Evolutionary conservation across 192 early-diverging fungal genomes (phyloP).

Genomic region (Allomyces arbusculus): DNA sequence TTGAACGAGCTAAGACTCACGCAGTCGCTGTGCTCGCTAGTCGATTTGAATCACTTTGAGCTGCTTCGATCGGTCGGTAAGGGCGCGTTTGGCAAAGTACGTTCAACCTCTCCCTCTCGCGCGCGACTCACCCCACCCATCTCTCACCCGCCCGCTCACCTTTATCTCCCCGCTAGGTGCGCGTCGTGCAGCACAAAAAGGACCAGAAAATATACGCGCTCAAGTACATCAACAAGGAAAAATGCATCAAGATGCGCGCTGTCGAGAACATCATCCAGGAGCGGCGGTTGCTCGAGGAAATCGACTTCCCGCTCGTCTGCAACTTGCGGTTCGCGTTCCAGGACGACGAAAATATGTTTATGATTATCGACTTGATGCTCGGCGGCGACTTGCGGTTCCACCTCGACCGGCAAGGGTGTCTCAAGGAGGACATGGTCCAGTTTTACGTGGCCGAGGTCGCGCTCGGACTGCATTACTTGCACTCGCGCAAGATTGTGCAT

Average conservation of each 20-base stretch:
- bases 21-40: slow-evolving; percentile 13
- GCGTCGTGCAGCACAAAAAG: slow-evolving; percentile 54
- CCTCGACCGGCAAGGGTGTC: slow-evolving; percentile 39
- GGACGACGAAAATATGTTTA: slow-evolving; percentile 70
- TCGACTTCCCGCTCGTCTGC: slow-evolving; percentile 37
- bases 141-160: neutral
- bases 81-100: slow-evolving; percentile 77
- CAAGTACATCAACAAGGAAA: slow-evolving; percentile 70
- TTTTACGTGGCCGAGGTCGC: slow-evolving; percentile 82
- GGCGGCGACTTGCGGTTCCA: slow-evolving; percentile 73
- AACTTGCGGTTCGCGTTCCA: slow-evolving; percentile 77
- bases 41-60: slow-evolving; percentile 57
- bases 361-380: slow-evolving; percentile 77
- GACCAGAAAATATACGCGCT: slow-evolving; percentile 52
- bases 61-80: slow-evolving; percentile 58
- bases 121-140: neutral
- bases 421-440: slow-evolving; percentile 47
- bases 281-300: slow-evolving; percentile 50
- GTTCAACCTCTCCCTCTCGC: neutral
- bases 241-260: slow-evolving; percentile 69
- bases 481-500: slow-evolving; percentile 64
- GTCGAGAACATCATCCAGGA: slow-evolving; percentile 67
- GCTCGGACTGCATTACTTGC: slow-evolving; percentile 63
- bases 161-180: slow-evolving; percentile 31
- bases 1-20: neutral